Base-by-base conservation (phyloP, 352 stramenopile species). In the Phytopythium cucurbitacearum region DNA sequence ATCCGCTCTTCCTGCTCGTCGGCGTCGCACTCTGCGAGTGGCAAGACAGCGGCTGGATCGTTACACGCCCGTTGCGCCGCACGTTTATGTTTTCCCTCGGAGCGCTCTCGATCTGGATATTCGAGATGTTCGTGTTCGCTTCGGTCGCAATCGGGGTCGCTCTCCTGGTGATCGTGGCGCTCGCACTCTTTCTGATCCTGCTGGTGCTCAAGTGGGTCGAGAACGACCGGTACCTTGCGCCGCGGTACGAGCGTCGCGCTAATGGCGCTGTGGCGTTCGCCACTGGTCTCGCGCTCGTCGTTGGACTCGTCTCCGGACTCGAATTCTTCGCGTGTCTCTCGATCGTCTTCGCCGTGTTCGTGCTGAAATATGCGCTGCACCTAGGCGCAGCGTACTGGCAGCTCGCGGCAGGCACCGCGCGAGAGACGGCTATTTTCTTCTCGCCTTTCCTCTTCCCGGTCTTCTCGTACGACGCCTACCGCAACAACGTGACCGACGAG, bases 401-500 rank as follows among this genome's bases (percentile, higher is more conserved):
- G 36, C 71, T 89, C 38, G 62, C 62, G 4, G 69, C 67, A 21
- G 48, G 62, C 44, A 62, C 65, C 5, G 58, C 62, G 6, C 35
- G 48, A 12, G 73, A 87, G 40, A 79, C 80, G 16, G 85, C 89
- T 10, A 60, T 85, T 36, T 96, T 91, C 57, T 92, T 88, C 53
- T 91, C 87, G 37, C 87, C 82, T 7, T 96, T 94, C 49, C 52
- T 97, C 21, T 95, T 97, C 40, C 91, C 91, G 8, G 73, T 94
- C 4, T 97, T 94, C 58, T 90, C 85, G 12, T 96, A 97, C 69
- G 91, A 97, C 46, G 80, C 91, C 2, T 86, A 83, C 59, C 94
- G 77, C 8, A 94, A 97, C 71, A 96, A 97, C 58, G 73, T 98
- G 36, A 69, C 91, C 38, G 83, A 97, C 45, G 81, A 97, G 56